Evolutionary conservation across 2,329 filamentous ascomycete genomes (phyloP).

Genomic region (Beauveria brongniartii): DNA sequence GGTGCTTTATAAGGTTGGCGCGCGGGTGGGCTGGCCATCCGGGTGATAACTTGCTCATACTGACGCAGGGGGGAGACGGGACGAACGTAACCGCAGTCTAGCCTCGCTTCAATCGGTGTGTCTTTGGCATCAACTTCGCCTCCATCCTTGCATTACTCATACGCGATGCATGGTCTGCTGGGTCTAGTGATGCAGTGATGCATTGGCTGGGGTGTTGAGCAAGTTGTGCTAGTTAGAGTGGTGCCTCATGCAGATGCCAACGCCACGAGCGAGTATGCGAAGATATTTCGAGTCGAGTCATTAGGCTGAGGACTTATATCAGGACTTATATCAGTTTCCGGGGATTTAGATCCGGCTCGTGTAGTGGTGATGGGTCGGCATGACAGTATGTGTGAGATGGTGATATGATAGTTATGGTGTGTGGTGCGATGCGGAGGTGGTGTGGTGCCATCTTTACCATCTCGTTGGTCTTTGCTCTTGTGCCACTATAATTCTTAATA

Average conservation of each 20-base stretch:
- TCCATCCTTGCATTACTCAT: background rate
- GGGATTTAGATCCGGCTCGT: background rate
- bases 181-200: background rate
- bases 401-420: background rate
- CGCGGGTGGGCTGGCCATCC: slow-evolving; percentile 1
- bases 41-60: slow-evolving; percentile 28
- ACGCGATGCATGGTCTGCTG: background rate
- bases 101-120: too few species aligned
- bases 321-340: background rate
- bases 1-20: slow-evolving; percentile 8
- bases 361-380: background rate
- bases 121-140: too few species aligned
- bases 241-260: background rate
- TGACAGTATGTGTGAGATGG: background rate
- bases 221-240: background rate
- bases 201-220: background rate
- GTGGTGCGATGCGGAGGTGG: background rate
- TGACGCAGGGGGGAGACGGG: slow-evolving; percentile 9
- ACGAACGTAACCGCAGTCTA: background rate
- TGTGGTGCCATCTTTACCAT: background rate
- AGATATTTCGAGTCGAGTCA: background rate
- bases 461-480: too few species aligned
- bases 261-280: background rate
- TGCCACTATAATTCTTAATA: too few species aligned
- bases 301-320: background rate